Evolutionary conservation across 2,329 filamentous ascomycete genomes (phyloP), one percentile per base, ranked within the genome.

Genomic region (Cladosporium sp.): DNA sequence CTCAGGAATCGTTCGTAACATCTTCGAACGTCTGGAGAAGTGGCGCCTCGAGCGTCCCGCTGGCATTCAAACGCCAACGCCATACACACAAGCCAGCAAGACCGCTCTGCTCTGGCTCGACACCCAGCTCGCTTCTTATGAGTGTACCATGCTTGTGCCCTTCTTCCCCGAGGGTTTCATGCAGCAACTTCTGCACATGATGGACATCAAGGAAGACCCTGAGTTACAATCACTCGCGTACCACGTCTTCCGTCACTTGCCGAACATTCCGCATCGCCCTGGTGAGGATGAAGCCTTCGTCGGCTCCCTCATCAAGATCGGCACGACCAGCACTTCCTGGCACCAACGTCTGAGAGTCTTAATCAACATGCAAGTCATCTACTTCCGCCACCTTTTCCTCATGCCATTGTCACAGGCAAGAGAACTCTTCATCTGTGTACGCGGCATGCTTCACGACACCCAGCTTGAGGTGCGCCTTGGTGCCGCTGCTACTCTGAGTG

Each of bases 141-240:
- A 97, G 66, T 98, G 93, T 69, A 95, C 83, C 0, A 86, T 93
- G 64, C 80, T 98, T 12, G 82, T 94, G 15, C 83, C 85, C 3
- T 97, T 96, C 78, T 97, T 98, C 74, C 86, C 90, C 0, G 79
- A 87, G 30, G 78, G 86, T 0, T 92, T 97, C 63, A 93, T 95
- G 67, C 88, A 93, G 61, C 88, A 96, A 66, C 80, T 98, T 12
- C 74, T 98, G 46, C 91, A 98, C 74, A 98, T 98, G 93, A 98
- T 98, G 92, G 93, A 98, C 64, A 89, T 98, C 67, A 97, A 97
- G 68, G 93, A 98, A 68, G 93, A 98, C 62, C 90, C 89, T 0
- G 94, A 98, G 68, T 78, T 98, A 2, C 94, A 96, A 76, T 85
- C 87, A 8, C 78, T 96, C 7, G 92, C 93, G 0, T 98, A 97